phyloP scores from a whole-genome alignment of 306 rosid genomes.

The Boehmeria nivea region DNA sequence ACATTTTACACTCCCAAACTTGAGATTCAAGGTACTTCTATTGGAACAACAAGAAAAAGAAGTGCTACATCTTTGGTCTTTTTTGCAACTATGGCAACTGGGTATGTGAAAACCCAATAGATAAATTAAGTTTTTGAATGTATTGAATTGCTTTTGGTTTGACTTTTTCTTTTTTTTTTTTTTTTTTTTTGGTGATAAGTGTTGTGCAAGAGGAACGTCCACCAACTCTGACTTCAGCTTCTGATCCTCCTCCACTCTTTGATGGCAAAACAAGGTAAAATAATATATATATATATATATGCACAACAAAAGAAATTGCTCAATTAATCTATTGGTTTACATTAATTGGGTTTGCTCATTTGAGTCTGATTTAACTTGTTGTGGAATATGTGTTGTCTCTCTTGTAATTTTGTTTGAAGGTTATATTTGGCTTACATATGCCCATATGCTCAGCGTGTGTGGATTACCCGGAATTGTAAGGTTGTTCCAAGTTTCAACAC shows the following conservation, averaged over 20 bases:
- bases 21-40: too few relatives aligned
- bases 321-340: background rate
- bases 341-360: too few relatives aligned
- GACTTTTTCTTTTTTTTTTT: background rate
- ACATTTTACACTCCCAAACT: too few relatives aligned
- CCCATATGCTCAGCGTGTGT: conserved; percentile 85
- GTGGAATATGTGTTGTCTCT: background rate
- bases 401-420: conserved; percentile 41
- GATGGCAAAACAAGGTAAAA: conserved; percentile 85
- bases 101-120: conserved; percentile 25
- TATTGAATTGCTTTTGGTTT: background rate
- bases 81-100: conserved; percentile 38
- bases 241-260: conserved; percentile 71
- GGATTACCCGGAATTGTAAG: conserved; percentile 82
- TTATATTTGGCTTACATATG: conserved; percentile 70
- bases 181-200: conserved; percentile 7
- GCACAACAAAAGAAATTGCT: background rate
- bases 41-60: too few relatives aligned
- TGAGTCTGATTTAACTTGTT: conserved; percentile 16
- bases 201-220: conserved; percentile 51
- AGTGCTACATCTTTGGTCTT: background rate
- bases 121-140: background rate
- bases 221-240: conserved; percentile 52
- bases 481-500: too few relatives aligned
- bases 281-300: too few relatives aligned